Base-by-base conservation (phyloP, 208 protist genomes). In the Leishmania major region DNA sequence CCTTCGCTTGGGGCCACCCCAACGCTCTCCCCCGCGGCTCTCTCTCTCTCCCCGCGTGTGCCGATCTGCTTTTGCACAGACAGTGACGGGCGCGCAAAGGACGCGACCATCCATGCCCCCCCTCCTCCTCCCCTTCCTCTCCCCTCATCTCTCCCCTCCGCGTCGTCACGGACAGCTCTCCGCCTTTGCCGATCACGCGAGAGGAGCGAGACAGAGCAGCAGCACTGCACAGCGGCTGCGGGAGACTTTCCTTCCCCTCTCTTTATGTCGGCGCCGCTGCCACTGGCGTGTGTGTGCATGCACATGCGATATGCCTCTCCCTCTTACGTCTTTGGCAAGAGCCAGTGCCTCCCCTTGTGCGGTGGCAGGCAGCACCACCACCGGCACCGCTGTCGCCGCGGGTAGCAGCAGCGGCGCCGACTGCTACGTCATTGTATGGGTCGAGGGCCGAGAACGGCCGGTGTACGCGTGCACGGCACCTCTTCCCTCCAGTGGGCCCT, bases 381-480 rank as follows among this genome's bases (percentile, higher is more conserved):
- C 40, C 66, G 15, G 28, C 40, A 43, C 15, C 35, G 69, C 25
- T 49, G 69, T 49, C 35, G 13, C 45, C 70, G 13, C 45, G 40
- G 22, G 70, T 51, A 55, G 2, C 70, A 75, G 66, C 66, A 28
- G n/a, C 37, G 7, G 66, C 19, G 13, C 35, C 66, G 66, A 47
- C 7, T 83, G 69, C 60, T 83, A 75, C 37, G n/a, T 83, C 49
- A 17, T 83, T 17, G 74, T 83, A 53, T 83, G 80, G 80, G 80
- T 76, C 11, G 74, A 75, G 7, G 74, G 37, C 10, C 47, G 74
- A 3, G 80, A 83, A 0, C 55, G 15, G 40, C 80, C 80, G 13
- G 49, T 79, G 35, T 79, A 79, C 66, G 74, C 51, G 19, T 83
- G 80, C 43, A n/a, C 72, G 0, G 77, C 80, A 0, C 80, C 72